phyloP scores from a whole-genome alignment of 2,329 filamentous ascomycete genomes.

The Dichotomopilus funicola region DNA sequence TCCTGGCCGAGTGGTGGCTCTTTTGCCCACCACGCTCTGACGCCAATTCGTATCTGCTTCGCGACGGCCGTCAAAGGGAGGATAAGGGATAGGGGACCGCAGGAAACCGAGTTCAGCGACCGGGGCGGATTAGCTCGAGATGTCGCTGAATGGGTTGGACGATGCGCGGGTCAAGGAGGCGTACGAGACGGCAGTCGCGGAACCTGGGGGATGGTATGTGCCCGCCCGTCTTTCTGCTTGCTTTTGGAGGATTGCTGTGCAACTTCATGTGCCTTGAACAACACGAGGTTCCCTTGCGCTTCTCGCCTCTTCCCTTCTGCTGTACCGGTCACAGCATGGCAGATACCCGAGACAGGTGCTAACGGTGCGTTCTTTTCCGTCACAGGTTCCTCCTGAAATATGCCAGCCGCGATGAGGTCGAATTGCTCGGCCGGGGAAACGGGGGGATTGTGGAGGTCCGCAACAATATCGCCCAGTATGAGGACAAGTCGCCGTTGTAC shows the following conservation, averaged over 20 bases:
- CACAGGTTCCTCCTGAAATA: constrained; percentile 92
- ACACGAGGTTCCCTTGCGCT: not conserved
- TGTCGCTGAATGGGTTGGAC: constrained; percentile 97
- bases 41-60: too few relatives aligned
- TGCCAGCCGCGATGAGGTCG: constrained; percentile 77
- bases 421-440: constrained; percentile 67
- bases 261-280: not conserved
- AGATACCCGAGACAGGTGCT: too few relatives aligned
- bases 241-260: not conserved
- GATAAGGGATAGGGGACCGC: too few relatives aligned
- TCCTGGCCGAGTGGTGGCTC: not conserved
- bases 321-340: too few relatives aligned
- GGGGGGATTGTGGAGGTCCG: constrained; percentile 82
- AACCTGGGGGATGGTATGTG: constrained; percentile 88
- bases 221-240: not conserved
- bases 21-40: too few relatives aligned
- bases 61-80: too few relatives aligned
- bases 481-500: constrained; percentile 82
- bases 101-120: constrained; percentile 6
- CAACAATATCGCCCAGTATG: constrained; percentile 67
- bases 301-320: too few relatives aligned
- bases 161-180: constrained; percentile 73
- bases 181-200: constrained; percentile 69
- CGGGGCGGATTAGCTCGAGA: constrained; percentile 34
- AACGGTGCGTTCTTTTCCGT: not conserved